phyloP scores from a whole-genome alignment of 257 asterid species.

The Linaria vulgaris region DNA sequence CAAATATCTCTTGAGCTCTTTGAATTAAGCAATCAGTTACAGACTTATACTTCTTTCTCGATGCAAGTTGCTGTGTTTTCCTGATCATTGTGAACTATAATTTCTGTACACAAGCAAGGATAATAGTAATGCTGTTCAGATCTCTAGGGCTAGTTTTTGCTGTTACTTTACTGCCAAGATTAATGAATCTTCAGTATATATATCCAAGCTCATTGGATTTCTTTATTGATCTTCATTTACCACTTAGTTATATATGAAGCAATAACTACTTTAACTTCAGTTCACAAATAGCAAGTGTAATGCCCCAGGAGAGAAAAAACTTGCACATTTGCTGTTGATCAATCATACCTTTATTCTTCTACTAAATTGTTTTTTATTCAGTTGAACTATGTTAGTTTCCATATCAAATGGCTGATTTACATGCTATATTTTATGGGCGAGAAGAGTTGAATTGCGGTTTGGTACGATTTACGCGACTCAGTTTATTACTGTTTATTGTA shows the following conservation, averaged over 20 bases:
- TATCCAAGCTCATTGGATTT: not conserved
- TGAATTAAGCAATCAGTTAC: conserved; percentile 4
- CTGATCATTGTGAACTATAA: conserved; percentile 5
- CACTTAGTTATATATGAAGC: not conserved
- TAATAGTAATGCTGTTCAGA: not conserved
- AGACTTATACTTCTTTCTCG: not conserved
- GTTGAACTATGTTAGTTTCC: conserved; percentile 7
- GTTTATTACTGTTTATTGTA: no score
- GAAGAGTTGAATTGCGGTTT: not conserved
- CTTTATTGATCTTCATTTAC: not conserved
- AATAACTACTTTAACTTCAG: not conserved
- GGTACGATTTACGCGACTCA: not conserved
- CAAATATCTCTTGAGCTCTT: conserved; percentile 6
- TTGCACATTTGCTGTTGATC: not conserved
- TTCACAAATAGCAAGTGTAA: not conserved
- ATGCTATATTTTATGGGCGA: no score
- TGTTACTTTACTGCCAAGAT: not conserved
- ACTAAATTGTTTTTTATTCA: not conserved
- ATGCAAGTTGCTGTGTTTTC: conserved; percentile 2
- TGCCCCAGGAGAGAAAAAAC: not conserved
- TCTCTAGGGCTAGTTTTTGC: conserved; percentile 15
- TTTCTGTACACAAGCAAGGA: not conserved
- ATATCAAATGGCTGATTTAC: not conserved
- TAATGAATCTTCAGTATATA: conserved; percentile 1
- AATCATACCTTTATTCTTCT: conserved; percentile 1